A percentile compares a stretch with the other conserved stretches of the same genome.
Evolutionary conservation across 805 yeast genomes (phyloP).

Genomic region (Kodamaea fukazawae): DNA sequence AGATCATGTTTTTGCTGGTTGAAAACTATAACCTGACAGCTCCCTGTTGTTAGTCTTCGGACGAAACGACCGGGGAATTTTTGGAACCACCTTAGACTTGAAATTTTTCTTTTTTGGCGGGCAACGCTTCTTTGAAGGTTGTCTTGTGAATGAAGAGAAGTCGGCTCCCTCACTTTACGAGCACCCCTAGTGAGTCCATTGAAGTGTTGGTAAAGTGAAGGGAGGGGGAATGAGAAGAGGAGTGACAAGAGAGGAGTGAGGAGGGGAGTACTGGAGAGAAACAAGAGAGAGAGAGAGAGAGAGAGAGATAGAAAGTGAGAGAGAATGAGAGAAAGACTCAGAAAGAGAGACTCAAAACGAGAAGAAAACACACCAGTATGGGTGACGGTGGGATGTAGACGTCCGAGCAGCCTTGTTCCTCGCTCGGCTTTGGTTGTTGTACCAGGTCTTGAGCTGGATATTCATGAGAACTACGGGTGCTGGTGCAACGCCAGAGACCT

Average conservation of each 20-base stretch:
- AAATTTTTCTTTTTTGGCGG: conserved; percentile 5
- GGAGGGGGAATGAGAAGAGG: background rate
- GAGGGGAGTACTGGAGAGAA: no score
- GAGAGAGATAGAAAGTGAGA: no score
- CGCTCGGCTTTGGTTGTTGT: conserved; percentile 39
- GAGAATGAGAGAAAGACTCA: no score
- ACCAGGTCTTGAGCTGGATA: conserved; percentile 48
- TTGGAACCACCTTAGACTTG: conserved; percentile 55
- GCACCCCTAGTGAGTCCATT: conserved; percentile 1
- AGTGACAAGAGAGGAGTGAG: no score
- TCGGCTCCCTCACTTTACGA: background rate
- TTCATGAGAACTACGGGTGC: conserved; percentile 10
- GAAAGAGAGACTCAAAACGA: no score
- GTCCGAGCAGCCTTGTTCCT: conserved; percentile 48
- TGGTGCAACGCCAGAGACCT: conserved; percentile 5
- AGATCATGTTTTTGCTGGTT: conserved; percentile 99
- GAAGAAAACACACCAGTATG: no score
- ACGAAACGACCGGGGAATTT: conserved; percentile 67
- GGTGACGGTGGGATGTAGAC: no score
- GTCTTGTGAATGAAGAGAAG: conserved; percentile 2
- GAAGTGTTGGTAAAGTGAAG: conserved; percentile 1
- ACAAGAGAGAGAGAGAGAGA: no score
- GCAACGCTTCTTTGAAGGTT: conserved; percentile 35
- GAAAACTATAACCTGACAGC: conserved; percentile 98
- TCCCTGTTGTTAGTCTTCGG: conserved; percentile 52